Evolutionary conservation across 306 rosid species (phyloP), one percentile per base, ranked within the genome.

Genomic region (Citrullus colocynthis): DNA sequence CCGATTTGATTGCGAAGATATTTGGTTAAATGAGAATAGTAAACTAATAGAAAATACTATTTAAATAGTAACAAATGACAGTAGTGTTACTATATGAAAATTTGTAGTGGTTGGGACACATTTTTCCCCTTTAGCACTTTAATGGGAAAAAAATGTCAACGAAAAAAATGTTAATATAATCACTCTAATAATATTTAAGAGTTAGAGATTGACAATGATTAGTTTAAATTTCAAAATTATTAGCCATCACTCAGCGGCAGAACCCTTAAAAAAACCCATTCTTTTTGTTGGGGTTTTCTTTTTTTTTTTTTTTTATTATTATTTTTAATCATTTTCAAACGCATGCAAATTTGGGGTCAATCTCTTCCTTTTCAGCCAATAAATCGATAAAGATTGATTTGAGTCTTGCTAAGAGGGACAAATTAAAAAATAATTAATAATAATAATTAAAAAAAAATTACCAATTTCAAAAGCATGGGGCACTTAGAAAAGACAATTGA

Each of bases 261-360:
- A 42, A 2, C 75, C 75, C 18, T 41, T 4, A 10, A 67, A 34
- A 16, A 41, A n/a, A 4, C 7, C 15, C 24, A 12, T 39, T n/a
- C 7, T 69, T 70, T 70, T 20, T 20, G 36, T 44, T 44, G 30
- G 9, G 3, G 41, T 45, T 69, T 36, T 36, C 1, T 2, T 8
- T 42, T 42, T 42, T 42, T 39, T 5, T 5, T 39, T 39, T 39
- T 39, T 39, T 39, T 39, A n/a, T n/a, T n/a, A n/a, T n/a, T n/a
- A n/a, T n/a, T 48, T 48, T 2, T 2, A 45, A 45, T 48, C 28
- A 24, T 48, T 1, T 48, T 70, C 57, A 70, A 70, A 70, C 34
- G 76, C 76, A 70, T 70, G 76, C 76, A 70, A 70, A 70, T 21
- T 70, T 28, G 4, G 56, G 56, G 75, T 70, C 75, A 44, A 70